These are phyloP conservation scores for Coemansia sp. DNA, from an alignment of 192 early-diverging fungal species.

Conservation along the genomic window DNA sequence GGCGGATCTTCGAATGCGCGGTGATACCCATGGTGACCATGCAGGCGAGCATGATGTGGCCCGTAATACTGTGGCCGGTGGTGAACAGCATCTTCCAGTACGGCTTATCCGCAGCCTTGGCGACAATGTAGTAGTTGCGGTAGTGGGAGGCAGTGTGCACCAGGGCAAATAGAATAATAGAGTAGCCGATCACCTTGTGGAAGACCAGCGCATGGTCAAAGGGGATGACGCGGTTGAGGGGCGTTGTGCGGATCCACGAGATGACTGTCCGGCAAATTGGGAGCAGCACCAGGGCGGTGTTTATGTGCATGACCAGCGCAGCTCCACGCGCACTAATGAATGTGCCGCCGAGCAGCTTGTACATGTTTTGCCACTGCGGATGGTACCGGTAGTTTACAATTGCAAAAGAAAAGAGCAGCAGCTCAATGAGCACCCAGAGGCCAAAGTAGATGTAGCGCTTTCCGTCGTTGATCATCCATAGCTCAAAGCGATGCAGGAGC, in stretches of 20 bases:
- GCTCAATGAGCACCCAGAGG: slow-evolving; percentile 64
- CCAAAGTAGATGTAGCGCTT: slow-evolving; percentile 56
- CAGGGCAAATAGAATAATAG: slow-evolving; percentile 72
- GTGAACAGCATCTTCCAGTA: slow-evolving; percentile 58
- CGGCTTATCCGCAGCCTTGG: slow-evolving; percentile 23
- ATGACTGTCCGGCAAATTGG: slow-evolving; percentile 81
- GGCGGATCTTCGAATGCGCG: slow-evolving; percentile 57
- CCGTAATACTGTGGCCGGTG: slow-evolving; percentile 77
- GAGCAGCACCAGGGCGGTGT: slow-evolving; percentile 76
- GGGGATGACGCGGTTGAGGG: slow-evolving; percentile 72
- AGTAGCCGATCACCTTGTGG: slow-evolving; percentile 78
- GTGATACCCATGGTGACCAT: slow-evolving; percentile 80
- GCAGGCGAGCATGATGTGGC: slow-evolving; percentile 69
- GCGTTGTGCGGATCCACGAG: slow-evolving; percentile 71
- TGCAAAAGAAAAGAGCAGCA: slow-evolving; percentile 58
- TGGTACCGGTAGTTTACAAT: slow-evolving; percentile 64
- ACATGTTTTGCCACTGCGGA: slow-evolving; percentile 56
- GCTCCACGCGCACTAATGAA: slow-evolving; percentile 62
- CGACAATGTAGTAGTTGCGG: slow-evolving; percentile 66
- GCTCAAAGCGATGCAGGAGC: slow-evolving; percentile 44
- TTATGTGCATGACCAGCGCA: slow-evolving; percentile 71
- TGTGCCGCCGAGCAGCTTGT: slow-evolving; percentile 54
- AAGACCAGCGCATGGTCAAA: slow-evolving; percentile 84
- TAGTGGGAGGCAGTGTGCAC: slow-evolving; percentile 75
- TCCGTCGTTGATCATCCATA: slow-evolving; percentile 55